phyloP scores from a whole-genome alignment of 768 basidiomycete species.

The Tylopilus subfusipes region DNA sequence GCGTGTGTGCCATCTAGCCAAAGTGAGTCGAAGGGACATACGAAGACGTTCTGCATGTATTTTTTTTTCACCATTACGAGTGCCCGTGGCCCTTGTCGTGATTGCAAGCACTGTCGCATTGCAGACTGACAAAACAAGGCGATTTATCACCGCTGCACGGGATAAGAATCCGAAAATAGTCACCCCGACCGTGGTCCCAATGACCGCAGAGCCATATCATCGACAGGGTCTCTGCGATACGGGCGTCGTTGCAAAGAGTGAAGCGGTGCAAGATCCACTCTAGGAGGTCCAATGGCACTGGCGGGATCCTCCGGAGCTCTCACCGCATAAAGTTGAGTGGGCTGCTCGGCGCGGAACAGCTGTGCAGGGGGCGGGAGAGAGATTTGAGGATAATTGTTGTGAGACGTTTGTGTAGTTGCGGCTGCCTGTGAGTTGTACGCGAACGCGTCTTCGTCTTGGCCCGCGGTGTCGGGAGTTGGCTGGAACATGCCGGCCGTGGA shows the following conservation, averaged over 20 bases:
- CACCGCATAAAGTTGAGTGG: constrained; percentile 31
- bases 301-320: constrained; percentile 18
- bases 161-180: constrained; percentile 26
- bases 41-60: background rate
- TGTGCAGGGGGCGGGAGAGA: constrained; percentile 34
- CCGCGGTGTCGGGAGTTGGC: background rate
- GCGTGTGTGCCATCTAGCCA: background rate
- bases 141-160: constrained; percentile 21
- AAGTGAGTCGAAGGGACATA: background rate
- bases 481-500: constrained; percentile 18
- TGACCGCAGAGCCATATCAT: constrained; percentile 58
- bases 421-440: constrained; percentile 10
- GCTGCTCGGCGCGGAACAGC: constrained; percentile 26
- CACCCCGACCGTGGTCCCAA: constrained; percentile 39
- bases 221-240: constrained; percentile 57
- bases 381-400: constrained; percentile 18
- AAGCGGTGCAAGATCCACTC: constrained; percentile 55
- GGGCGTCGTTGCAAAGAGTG: constrained; percentile 53
- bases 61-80: constrained; percentile 1
- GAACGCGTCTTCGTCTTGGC: constrained; percentile 8
- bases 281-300: constrained; percentile 22
- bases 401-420: constrained; percentile 5
- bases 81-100: constrained; percentile 3
- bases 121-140: constrained; percentile 16
- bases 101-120: constrained; percentile 8